phyloP scores from a whole-genome alignment of 2,329 filamentous ascomycete genomes.

The Botrytis aclada region DNA sequence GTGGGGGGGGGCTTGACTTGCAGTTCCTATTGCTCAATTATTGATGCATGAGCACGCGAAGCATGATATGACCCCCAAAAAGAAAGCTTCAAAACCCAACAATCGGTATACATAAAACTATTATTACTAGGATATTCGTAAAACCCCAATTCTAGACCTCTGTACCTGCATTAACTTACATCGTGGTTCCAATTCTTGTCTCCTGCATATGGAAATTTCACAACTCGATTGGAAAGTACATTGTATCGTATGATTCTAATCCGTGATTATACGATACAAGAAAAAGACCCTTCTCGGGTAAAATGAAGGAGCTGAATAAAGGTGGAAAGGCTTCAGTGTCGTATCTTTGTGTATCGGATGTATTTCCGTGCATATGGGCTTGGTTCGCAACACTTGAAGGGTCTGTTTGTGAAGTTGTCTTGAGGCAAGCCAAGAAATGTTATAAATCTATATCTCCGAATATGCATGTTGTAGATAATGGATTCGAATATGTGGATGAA shows the following conservation, averaged over 20 bases:
- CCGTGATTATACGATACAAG: neutral
- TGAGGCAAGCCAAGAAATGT: neutral
- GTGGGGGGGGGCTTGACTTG: neutral
- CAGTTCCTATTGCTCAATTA: neutral
- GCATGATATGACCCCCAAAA: neutral
- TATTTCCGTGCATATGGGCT: neutral
- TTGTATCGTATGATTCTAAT: neutral
- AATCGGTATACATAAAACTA: neutral
- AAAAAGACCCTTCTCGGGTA: neutral
- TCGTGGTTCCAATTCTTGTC: neutral
- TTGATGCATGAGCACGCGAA: neutral
- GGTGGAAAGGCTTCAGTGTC: neutral
- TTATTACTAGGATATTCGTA: neutral
- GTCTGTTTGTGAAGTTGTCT: neutral
- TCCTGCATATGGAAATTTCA: neutral
- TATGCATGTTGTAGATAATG: neutral
- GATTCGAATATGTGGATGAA: neutral
- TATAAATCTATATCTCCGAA: neutral
- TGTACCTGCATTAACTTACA: constrained; percentile 7
- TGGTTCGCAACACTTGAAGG: neutral
- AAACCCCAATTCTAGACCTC: neutral
- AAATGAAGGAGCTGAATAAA: constrained; percentile 6
- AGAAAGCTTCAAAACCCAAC: neutral
- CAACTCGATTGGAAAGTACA: neutral
- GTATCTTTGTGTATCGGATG: constrained; percentile 4